phyloP scores from a whole-genome alignment of 257 asterid species.

The Petrea volubilis region DNA sequence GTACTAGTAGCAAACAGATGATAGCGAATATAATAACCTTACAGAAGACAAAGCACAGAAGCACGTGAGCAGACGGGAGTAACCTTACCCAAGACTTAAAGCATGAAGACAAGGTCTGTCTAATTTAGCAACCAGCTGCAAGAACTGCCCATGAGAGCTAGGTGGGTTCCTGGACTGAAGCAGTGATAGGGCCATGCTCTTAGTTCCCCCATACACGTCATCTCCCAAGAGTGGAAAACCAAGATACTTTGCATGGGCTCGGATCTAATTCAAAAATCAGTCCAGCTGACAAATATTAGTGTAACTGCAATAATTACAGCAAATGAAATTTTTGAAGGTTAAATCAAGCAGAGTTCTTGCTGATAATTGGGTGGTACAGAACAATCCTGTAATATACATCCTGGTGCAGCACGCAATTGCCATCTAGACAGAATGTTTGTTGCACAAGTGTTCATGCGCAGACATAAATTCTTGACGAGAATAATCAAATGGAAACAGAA shows the following conservation, averaged over 20 bases:
- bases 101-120: slow-evolving; percentile 98
- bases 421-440: background rate
- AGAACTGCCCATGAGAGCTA: slow-evolving; percentile 43
- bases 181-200: slow-evolving; percentile 74
- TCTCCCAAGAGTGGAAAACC: slow-evolving; percentile 96
- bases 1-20: no score
- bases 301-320: background rate
- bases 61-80: no score
- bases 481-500: background rate
- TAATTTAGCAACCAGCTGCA: slow-evolving; percentile 47
- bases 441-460: background rate
- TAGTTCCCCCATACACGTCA: slow-evolving; percentile 93
- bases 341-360: background rate
- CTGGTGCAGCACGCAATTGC: background rate
- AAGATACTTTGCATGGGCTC: slow-evolving; percentile 93
- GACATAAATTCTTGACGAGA: background rate
- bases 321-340: background rate
- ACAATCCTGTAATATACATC: background rate
- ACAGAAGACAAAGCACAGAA: slow-evolving; percentile 88
- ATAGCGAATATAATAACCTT: background rate
- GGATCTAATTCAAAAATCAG: slow-evolving; percentile 42
- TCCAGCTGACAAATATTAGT: background rate
- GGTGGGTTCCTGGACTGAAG: slow-evolving; percentile 67
- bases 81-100: slow-evolving; percentile 61
- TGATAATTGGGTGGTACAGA: background rate